Conservation (phyloP, 768 basidiomycete species). For the Naganishia randhawae region DNA sequence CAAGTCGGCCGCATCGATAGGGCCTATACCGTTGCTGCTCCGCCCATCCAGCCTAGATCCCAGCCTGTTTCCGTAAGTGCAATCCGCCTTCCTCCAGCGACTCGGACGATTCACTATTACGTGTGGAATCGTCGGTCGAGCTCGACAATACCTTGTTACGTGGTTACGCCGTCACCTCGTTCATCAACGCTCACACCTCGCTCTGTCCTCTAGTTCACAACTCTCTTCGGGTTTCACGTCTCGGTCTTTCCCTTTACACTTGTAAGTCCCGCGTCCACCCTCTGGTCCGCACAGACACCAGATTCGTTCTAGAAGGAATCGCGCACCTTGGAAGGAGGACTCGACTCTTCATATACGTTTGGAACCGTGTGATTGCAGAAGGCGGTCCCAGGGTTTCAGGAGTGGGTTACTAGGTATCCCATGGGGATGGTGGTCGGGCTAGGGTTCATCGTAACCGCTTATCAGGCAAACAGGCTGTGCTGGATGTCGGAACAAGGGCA, state of each 20-base stretch:
- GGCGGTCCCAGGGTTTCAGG: too few species aligned
- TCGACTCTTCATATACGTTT: not conserved
- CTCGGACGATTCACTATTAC: not conserved
- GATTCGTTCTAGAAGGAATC: not conserved
- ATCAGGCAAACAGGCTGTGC: too few species aligned
- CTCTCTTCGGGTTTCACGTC: constrained; percentile 19
- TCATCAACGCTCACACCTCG: not conserved
- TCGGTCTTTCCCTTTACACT: not conserved
- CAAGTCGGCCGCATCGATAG: not conserved
- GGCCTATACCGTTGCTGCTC: not conserved
- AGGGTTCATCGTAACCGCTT: too few species aligned
- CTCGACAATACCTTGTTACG: not conserved
- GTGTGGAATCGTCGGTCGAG: not conserved
- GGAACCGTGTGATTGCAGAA: not conserved
- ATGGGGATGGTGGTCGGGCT: too few species aligned
- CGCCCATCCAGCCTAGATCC: not conserved
- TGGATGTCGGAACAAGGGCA: too few species aligned
- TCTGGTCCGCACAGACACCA: not conserved
- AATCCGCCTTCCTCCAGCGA: not conserved
- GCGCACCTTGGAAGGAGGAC: not conserved
- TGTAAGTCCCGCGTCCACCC: not conserved
- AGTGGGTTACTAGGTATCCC: too few species aligned
- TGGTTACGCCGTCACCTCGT: not conserved
- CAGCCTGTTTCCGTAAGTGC: not conserved
- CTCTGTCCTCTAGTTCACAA: constrained; percentile 15